Evolutionary conservation across 108 stramenopile genomes (phyloP).

Genomic region (Cyclotella sp.): DNA sequence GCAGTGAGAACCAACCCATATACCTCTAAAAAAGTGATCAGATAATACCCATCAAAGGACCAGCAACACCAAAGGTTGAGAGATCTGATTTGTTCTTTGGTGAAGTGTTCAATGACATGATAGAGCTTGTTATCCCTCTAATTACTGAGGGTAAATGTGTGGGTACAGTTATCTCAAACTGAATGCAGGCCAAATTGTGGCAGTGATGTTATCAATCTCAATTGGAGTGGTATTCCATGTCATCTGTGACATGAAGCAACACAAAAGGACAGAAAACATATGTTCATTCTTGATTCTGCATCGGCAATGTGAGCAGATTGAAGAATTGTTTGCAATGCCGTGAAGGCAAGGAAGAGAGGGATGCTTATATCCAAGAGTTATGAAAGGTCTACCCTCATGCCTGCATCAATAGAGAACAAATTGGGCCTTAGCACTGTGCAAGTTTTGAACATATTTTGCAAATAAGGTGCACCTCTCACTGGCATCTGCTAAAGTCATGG

Average conservation of each 20-base stretch:
- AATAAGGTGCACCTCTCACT: too few relatives aligned
- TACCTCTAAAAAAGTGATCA: slow-evolving; percentile 59
- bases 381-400: slow-evolving; percentile 67
- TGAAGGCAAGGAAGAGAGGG: slow-evolving; percentile 75
- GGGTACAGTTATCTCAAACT: too few relatives aligned
- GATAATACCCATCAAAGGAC: slow-evolving; percentile 74
- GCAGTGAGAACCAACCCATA: slow-evolving; percentile 68
- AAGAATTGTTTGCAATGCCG: slow-evolving; percentile 67
- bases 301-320: slow-evolving; percentile 67
- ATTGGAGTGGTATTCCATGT: neutral
- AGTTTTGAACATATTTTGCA: neutral
- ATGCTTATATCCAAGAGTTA: slow-evolving; percentile 78
- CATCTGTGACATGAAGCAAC: neutral
- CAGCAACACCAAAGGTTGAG: slow-evolving; percentile 78
- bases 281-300: slow-evolving; percentile 58
- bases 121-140: slow-evolving; percentile 75
- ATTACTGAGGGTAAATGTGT: slow-evolving; percentile 82
- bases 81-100: too few relatives aligned
- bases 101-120: slow-evolving; percentile 71
- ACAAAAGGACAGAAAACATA: neutral
- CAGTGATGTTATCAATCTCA: too few relatives aligned
- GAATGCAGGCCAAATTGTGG: too few relatives aligned
- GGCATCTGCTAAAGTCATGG: too few relatives aligned
- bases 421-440: neutral
- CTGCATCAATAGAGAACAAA: neutral